Base-by-base conservation (phyloP, 306 rosid species). In the Vigna nakashimae region DNA sequence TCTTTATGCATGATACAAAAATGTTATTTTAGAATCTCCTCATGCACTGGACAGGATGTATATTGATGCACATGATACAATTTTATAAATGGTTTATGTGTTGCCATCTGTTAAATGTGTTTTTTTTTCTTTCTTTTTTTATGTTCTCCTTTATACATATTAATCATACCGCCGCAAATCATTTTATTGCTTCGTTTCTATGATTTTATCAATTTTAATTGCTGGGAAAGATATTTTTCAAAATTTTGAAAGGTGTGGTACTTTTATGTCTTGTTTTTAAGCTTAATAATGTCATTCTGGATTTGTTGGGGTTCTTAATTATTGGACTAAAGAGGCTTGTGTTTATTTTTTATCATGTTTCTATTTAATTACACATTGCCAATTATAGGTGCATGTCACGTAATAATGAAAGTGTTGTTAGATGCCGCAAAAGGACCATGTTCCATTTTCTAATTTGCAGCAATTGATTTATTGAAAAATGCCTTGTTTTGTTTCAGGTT, bases 401-500 rank as follows among this genome's bases (percentile, higher is more conserved):
- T 75, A 32, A 18, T 62, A 77, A 38, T 62, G 72, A 16, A 71
- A 45, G 43, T 34, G 43, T 52, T 62, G 34, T 30, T 28, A 71
- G 57, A 48, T 82, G 70, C 43, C 13, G 16, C 68, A 34, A 4
- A 20, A 17, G 45, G 28, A 34, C 53, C 56, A 17, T 59, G 10
- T 40, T 65, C 58, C 32, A 9, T 48, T 76, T 62, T 42, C 18
- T 76, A 34, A 71, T 66, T 72, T 72, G 65, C 42, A 34, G 42
- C 45, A 17, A 59, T 40, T 65, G 58, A 60, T 58, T 63, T 57
- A 78, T 22, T n/a, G 51, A 48, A 12, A 74, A 42, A 60, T 8
- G 30, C 49, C n/a, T 11, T 12, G 12, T 0, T 30, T 15, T 40
- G 30, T 82, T 88, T 73, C 91, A 90, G 98, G 88, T 69, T 48